phyloP scores from a whole-genome alignment of 495 filamentous ascomycete species.

The Lophiotrema nucula region DNA sequence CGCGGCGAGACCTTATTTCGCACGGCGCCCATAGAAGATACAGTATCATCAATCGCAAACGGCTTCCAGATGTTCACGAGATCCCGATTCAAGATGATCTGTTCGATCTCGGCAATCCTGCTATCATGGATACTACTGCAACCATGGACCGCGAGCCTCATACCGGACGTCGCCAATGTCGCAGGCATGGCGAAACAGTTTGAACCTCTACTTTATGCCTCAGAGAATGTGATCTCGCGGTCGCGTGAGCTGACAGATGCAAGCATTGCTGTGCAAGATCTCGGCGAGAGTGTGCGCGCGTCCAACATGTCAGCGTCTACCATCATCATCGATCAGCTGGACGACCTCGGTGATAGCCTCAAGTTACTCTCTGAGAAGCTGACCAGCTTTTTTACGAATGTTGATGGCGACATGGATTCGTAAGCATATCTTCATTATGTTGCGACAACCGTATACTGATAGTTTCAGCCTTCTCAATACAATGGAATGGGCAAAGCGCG shows the following conservation, averaged over 20 bases:
- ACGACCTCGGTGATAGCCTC: slow-evolving; percentile 76
- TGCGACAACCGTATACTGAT: slow-evolving; percentile 10
- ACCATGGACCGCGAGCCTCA: slow-evolving; percentile 63
- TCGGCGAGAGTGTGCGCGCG: slow-evolving; percentile 81
- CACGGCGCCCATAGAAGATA: slow-evolving; percentile 76
- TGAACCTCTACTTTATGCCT: slow-evolving; percentile 88
- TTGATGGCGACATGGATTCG: slow-evolving; percentile 86
- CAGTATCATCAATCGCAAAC: slow-evolving; percentile 61
- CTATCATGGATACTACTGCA: slow-evolving; percentile 65
- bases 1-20: slow-evolving; percentile 84
- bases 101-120: slow-evolving; percentile 58
- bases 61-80: slow-evolving; percentile 57
- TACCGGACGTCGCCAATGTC: slow-evolving; percentile 86
- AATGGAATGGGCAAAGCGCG: slow-evolving; percentile 91
- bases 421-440: slow-evolving; percentile 33
- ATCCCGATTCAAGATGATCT: slow-evolving; percentile 60
- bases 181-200: slow-evolving; percentile 83
- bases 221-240: slow-evolving; percentile 80
- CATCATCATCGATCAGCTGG: slow-evolving; percentile 78
- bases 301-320: slow-evolving; percentile 86
- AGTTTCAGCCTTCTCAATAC: slow-evolving; percentile 71
- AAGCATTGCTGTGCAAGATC: slow-evolving; percentile 86
- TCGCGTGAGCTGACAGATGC: slow-evolving; percentile 84
- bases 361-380: slow-evolving; percentile 78
- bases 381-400: slow-evolving; percentile 84